Evolutionary conservation across 805 yeast species (phyloP).

Genomic region (Ogataea degrootiae): DNA sequence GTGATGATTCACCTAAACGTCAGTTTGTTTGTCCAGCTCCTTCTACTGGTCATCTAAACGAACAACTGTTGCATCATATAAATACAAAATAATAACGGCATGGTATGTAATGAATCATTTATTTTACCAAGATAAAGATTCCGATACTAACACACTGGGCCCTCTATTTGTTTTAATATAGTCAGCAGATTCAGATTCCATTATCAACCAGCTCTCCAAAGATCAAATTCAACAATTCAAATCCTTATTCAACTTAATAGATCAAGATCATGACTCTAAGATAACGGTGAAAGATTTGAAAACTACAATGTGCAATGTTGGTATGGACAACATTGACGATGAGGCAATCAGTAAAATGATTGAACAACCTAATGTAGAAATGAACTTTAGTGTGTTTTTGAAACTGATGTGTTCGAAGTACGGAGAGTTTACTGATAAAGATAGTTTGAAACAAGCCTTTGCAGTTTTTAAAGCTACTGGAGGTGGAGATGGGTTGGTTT

Average conservation of each 20-base stretch:
- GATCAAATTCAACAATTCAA: slow-evolving; percentile 63
- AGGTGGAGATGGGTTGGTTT: slow-evolving; percentile 31
- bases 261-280: slow-evolving; percentile 72
- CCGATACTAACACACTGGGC: too few relatives aligned
- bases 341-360: slow-evolving; percentile 49
- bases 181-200: background rate
- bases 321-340: slow-evolving; percentile 36
- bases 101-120: too few relatives aligned
- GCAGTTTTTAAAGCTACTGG: slow-evolving; percentile 39
- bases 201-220: slow-evolving; percentile 40
- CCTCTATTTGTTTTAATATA: too few relatives aligned
- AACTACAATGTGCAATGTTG: slow-evolving; percentile 48
- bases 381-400: slow-evolving; percentile 64
- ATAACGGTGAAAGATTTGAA: slow-evolving; percentile 54
- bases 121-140: too few relatives aligned
- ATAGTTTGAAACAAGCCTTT: slow-evolving; percentile 56
- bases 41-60: too few relatives aligned
- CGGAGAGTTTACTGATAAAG: slow-evolving; percentile 42
- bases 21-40: too few relatives aligned
- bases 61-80: too few relatives aligned
- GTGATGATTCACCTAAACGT: too few relatives aligned
- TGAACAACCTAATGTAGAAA: slow-evolving; percentile 20
- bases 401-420: slow-evolving; percentile 56
- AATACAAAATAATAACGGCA: too few relatives aligned
- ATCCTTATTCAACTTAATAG: slow-evolving; percentile 75